Evolutionary conservation across 2,329 filamentous ascomycete species (phyloP).

Genomic region (Helicocarpus griseus): DNA sequence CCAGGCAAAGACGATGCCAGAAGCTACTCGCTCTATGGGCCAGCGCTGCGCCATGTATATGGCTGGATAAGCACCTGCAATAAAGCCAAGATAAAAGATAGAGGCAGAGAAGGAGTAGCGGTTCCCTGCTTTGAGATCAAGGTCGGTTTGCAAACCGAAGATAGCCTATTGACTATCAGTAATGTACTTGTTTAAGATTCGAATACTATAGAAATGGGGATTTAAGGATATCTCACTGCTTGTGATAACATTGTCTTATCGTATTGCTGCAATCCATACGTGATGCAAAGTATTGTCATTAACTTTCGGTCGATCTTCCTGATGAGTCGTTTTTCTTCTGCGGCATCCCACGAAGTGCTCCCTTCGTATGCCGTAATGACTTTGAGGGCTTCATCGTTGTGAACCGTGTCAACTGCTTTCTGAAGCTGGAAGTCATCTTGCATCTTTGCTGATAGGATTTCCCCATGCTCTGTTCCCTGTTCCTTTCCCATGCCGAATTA

Average conservation of each 20-base stretch:
- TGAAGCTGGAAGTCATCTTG: neutral
- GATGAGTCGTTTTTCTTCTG: constrained; percentile 35
- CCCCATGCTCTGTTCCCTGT: neutral
- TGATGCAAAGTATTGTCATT: constrained; percentile 38
- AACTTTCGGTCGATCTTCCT: constrained; percentile 36
- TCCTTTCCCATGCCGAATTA: neutral
- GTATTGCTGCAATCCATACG: constrained; percentile 40
- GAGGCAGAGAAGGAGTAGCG: constrained; percentile 37
- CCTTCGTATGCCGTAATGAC: constrained; percentile 35
- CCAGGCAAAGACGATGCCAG: constrained; percentile 16
- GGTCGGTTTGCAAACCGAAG: constrained; percentile 34
- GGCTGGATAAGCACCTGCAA: constrained; percentile 39
- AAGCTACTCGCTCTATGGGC: constrained; percentile 38
- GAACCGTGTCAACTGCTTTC: constrained; percentile 24
- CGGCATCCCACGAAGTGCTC: constrained; percentile 32
- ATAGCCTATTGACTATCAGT: constrained; percentile 12
- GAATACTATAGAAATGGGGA: neutral
- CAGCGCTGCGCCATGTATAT: constrained; percentile 36
- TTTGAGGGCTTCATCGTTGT: constrained; percentile 32
- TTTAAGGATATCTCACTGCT: constrained; percentile 26
- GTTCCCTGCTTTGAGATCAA: constrained; percentile 31
- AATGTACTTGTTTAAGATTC: too few relatives aligned
- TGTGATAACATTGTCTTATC: constrained; percentile 47
- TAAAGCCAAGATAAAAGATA: constrained; percentile 43
- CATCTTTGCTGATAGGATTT: neutral